Percentiles rank a stretch among this genome's conserved stretches.
Conservation (phyloP, 2,329 filamentous ascomycete species). For the Botrytis medusae region DNA sequence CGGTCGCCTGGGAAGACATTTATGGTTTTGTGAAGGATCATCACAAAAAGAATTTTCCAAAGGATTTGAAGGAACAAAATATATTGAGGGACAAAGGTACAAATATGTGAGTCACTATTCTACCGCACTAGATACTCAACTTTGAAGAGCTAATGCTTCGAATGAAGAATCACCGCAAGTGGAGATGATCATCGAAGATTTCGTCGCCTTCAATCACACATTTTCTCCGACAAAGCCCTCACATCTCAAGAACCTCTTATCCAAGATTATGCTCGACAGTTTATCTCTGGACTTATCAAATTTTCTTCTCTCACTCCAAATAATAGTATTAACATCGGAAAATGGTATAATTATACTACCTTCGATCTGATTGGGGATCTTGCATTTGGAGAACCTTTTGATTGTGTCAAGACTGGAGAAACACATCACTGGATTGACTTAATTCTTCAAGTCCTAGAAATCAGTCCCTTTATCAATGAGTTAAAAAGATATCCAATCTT, state of each 20-base stretch:
- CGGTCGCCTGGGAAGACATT: constrained; percentile 25
- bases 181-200: constrained; percentile 35
- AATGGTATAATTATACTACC: constrained; percentile 41
- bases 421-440: constrained; percentile 8
- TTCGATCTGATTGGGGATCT: constrained; percentile 47
- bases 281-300: constrained; percentile 15
- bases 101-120: constrained; percentile 6
- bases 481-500: not conserved
- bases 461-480: not conserved
- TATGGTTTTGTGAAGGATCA: constrained; percentile 16
- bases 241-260: constrained; percentile 35
- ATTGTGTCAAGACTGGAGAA: constrained; percentile 33
- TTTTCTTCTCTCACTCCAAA: constrained; percentile 4
- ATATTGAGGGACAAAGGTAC: fast-evolving
- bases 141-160: not conserved
- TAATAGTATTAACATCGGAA: constrained; percentile 26
- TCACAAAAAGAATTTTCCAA: constrained; percentile 4
- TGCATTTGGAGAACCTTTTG: constrained; percentile 46
- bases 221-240: constrained; percentile 40
- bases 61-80: not conserved
- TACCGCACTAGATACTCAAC: not conserved
- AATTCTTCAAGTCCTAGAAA: not conserved
- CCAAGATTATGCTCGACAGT: constrained; percentile 13
- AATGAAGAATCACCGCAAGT: constrained; percentile 4
- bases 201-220: constrained; percentile 35